phyloP scores from a whole-genome alignment of 495 filamentous ascomycete genomes.

The Glonium stellatum region DNA sequence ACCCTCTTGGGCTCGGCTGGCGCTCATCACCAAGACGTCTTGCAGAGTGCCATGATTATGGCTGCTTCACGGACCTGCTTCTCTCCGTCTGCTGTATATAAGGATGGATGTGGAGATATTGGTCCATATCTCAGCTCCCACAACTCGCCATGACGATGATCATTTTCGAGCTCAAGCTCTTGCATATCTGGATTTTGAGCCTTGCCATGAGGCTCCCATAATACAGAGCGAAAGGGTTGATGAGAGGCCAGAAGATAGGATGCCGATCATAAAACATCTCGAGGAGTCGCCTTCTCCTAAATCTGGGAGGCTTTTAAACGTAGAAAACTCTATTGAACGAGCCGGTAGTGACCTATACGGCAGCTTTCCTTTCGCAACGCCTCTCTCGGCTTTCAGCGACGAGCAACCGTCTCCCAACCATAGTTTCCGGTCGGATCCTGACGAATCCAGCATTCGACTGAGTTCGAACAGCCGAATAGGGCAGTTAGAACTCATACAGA shows the following conservation, averaged over 20 bases:
- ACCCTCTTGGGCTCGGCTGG: too few relatives aligned
- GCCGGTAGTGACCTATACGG: slow-evolving; percentile 14
- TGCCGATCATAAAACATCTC: not conserved
- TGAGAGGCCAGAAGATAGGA: not conserved
- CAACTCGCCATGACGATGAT: slow-evolving; percentile 31
- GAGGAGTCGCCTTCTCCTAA: not conserved
- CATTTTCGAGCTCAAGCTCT: slow-evolving; percentile 28
- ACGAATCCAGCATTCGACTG: not conserved
- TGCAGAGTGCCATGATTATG: slow-evolving; percentile 1
- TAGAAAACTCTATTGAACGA: not conserved
- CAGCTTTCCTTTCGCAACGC: slow-evolving; percentile 18
- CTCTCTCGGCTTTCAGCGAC: not conserved
- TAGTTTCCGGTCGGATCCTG: not conserved
- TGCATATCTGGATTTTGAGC: slow-evolving; percentile 32
- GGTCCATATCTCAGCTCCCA: slow-evolving; percentile 35
- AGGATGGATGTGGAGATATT: slow-evolving; percentile 29
- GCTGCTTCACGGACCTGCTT: not conserved
- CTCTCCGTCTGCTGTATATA: not conserved
- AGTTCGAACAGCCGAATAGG: not conserved
- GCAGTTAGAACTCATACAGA: slow-evolving; percentile 20
- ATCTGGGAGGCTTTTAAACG: not conserved
- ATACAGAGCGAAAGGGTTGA: not conserved
- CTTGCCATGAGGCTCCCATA: not conserved
- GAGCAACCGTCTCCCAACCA: not conserved
- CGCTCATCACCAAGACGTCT: too few relatives aligned